Evolutionary conservation across 495 filamentous ascomycete genomes (phyloP).

Genomic region (Haplographium delicatum): DNA sequence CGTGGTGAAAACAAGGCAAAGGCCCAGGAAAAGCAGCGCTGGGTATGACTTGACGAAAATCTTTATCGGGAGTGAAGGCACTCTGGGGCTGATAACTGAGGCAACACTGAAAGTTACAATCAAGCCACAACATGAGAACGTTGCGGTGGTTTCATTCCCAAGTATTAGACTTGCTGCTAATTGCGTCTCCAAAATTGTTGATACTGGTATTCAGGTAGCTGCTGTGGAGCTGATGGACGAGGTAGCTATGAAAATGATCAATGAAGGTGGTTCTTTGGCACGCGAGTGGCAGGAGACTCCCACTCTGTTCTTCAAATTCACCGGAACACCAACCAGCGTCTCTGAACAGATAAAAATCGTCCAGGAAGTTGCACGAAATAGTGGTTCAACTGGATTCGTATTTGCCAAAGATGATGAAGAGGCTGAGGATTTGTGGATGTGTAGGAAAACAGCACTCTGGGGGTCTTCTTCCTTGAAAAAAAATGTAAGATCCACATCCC

Average conservation of each 20-base stretch:
- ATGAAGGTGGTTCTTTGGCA: conserved; percentile 63
- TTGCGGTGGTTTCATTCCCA: conserved; percentile 75
- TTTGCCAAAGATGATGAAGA: conserved; percentile 67
- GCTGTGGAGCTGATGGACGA: conserved; percentile 90
- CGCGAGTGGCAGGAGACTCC: conserved; percentile 69
- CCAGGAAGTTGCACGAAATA: conserved; percentile 51
- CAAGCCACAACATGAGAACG: conserved; percentile 64
- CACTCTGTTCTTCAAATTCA: conserved; percentile 91
- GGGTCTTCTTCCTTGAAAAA: conserved; percentile 50
- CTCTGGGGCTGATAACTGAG: conserved; percentile 85
- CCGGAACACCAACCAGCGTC: conserved; percentile 63
- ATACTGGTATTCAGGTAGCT: conserved; percentile 76
- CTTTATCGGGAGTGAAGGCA: conserved; percentile 85
- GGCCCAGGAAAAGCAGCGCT: conserved; percentile 70
- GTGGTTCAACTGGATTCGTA: conserved; percentile 62
- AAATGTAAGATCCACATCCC: no score
- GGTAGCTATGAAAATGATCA: conserved; percentile 88
- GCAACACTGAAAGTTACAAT: conserved; percentile 74
- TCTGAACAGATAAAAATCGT: conserved; percentile 76
- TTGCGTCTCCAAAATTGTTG: conserved; percentile 71
- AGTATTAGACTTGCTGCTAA: conserved; percentile 71
- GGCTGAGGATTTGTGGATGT: conserved; percentile 73
- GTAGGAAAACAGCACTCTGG: conserved; percentile 82
- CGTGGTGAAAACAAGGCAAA: conserved; percentile 76
- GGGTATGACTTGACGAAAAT: conserved; percentile 82